These are phyloP conservation scores for Eimeria maxima DNA, from an alignment of 169 alveolate species.

Conservation along the genomic window DNA sequence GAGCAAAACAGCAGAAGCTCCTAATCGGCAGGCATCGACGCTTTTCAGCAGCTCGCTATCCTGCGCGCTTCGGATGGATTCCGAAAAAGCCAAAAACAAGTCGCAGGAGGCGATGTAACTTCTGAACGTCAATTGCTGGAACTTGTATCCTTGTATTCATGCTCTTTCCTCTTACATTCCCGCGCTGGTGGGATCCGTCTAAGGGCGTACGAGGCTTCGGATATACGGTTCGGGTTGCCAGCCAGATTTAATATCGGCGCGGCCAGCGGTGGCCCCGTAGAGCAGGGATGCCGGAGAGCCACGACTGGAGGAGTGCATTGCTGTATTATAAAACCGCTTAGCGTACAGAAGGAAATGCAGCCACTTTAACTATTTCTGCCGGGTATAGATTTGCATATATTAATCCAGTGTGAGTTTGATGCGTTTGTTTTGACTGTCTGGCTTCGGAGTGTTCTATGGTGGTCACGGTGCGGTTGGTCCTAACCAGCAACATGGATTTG, in stretches of 20 bases:
- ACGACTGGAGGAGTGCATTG: conserved; percentile 8
- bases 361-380: background rate
- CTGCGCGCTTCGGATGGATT: background rate
- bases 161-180: background rate
- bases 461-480: no score
- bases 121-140: background rate
- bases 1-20: background rate
- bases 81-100: background rate
- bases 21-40: background rate
- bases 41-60: background rate
- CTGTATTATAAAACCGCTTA: background rate
- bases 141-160: background rate
- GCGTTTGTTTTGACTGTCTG: background rate
- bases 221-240: background rate
- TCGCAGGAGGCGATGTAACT: background rate
- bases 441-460: background rate
- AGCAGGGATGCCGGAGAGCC: background rate
- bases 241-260: background rate
- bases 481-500: no score
- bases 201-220: no score
- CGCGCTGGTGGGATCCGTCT: background rate
- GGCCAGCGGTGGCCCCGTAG: background rate
- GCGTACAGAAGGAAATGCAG: background rate
- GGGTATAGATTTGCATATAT: background rate
- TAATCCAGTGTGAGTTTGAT: background rate